Evolutionary conservation across 768 basidiomycete genomes (phyloP).

Genomic region (Grammothele lineata): DNA sequence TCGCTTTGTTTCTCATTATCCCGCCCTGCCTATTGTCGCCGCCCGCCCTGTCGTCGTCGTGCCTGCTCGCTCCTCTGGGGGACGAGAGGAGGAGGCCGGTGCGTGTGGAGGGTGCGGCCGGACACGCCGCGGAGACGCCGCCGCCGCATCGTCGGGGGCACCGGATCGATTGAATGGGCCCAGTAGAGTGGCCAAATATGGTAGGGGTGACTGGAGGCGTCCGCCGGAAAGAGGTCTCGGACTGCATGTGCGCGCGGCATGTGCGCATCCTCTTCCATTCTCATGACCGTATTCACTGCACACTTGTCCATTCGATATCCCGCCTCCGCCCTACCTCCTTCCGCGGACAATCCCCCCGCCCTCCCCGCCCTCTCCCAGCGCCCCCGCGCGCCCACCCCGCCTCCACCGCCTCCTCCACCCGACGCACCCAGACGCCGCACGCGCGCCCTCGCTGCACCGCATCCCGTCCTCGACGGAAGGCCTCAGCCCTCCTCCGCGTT

Average conservation of each 20-base stretch:
- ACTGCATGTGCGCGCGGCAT: slow-evolving; percentile 17
- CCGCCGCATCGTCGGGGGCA: slow-evolving; percentile 7
- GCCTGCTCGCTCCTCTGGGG: not conserved
- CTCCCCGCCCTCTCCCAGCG: no score
- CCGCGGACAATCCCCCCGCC: no score
- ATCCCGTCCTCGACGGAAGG: no score
- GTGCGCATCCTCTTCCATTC: slow-evolving; percentile 22
- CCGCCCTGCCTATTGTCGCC: slow-evolving; percentile 6
- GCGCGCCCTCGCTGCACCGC: no score
- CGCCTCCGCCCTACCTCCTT: not conserved
- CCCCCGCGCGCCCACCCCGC: no score
- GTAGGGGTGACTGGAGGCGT: not conserved
- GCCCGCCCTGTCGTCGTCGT: not conserved
- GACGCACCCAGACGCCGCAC: no score
- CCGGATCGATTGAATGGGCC: slow-evolving; percentile 17
- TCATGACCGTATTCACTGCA: no score
- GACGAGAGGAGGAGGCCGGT: not conserved
- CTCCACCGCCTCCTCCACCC: no score
- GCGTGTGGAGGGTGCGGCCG: not conserved
- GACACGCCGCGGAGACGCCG: slow-evolving; percentile 8
- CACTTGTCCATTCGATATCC: not conserved
- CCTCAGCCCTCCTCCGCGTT: no score
- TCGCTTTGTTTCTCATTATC: slow-evolving; percentile 2
- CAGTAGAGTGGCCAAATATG: slow-evolving; percentile 10
- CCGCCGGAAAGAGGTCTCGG: no score